Percentiles rank a stretch among this genome's conserved stretches.
Conservation (phyloP, 2,329 filamentous ascomycete species). For the Cercospora sojina region DNA sequence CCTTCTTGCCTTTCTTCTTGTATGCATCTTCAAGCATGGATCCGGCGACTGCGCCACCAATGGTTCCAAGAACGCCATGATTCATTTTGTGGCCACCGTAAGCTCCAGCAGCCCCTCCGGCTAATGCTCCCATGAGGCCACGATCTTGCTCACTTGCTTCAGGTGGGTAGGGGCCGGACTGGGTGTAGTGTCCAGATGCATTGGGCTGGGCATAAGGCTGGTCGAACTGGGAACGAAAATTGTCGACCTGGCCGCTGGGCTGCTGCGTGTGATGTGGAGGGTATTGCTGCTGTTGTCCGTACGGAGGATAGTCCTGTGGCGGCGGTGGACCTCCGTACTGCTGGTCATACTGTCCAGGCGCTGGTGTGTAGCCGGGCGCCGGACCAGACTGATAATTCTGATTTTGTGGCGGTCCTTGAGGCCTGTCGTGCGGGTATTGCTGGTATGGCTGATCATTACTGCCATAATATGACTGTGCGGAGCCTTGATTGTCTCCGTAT, state of each 20-base stretch:
- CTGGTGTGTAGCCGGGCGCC: slow-evolving; percentile 19
- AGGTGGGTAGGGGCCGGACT: slow-evolving; percentile 17
- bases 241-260: slow-evolving; percentile 23
- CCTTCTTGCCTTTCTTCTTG: slow-evolving; percentile 46
- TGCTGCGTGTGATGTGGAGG: slow-evolving; percentile 23
- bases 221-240: slow-evolving; percentile 25
- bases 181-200: slow-evolving; percentile 17
- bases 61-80: slow-evolving; percentile 57
- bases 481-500: slow-evolving; percentile 19
- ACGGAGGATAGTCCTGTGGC: slow-evolving; percentile 16
- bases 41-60: slow-evolving; percentile 57
- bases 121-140: slow-evolving; percentile 56
- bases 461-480: slow-evolving; percentile 34
- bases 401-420: slow-evolving; percentile 16
- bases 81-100: slow-evolving; percentile 57
- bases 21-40: slow-evolving; percentile 55
- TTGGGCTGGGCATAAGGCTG: slow-evolving; percentile 21
- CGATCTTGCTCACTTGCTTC: slow-evolving; percentile 49
- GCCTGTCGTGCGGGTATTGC: slow-evolving; percentile 28
- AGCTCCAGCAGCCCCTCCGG: slow-evolving; percentile 58
- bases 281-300: slow-evolving; percentile 12
- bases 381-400: slow-evolving; percentile 18
- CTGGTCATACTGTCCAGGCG: slow-evolving; percentile 24
- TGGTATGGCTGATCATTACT: slow-evolving; percentile 34
- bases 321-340: slow-evolving; percentile 17